Percentiles rank a stretch among this genome's conserved stretches.
These are phyloP conservation scores for maize (Zea mays) DNA, from an alignment of 176 grass and related monocot species.

Conservation along the genomic window Zm-B73-REFERENCE-NAM-5.0 NC_050105.1:148893501-148894000, in stretches of 20 bases:
- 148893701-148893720: conserved; percentile 76
- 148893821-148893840: neutral
- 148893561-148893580: neutral
- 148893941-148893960: conserved; percentile 65
- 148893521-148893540: conserved; percentile 30
- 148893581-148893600: conserved; percentile 9
- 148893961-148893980: conserved; percentile 45
- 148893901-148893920: conserved; percentile 57
- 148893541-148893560: conserved; percentile 2
- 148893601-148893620: conserved; percentile 6
- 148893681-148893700: conserved; percentile 73
- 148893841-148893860: neutral
- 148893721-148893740: conserved; percentile 88
- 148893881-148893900: neutral
- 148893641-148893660: neutral
- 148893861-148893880: conserved; percentile 9
- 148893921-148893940: conserved; percentile 73
- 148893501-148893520: conserved; percentile 9
- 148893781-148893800: neutral
- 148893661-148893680: conserved; percentile 65
- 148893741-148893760: conserved; percentile 69
- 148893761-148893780: conserved; percentile 1
- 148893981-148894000: conserved; percentile 53
- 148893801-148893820: neutral
- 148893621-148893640: neutral